Base-by-base conservation (phyloP, 176 grass and related monocot genomes). In the Chloris gayana region DNA sequence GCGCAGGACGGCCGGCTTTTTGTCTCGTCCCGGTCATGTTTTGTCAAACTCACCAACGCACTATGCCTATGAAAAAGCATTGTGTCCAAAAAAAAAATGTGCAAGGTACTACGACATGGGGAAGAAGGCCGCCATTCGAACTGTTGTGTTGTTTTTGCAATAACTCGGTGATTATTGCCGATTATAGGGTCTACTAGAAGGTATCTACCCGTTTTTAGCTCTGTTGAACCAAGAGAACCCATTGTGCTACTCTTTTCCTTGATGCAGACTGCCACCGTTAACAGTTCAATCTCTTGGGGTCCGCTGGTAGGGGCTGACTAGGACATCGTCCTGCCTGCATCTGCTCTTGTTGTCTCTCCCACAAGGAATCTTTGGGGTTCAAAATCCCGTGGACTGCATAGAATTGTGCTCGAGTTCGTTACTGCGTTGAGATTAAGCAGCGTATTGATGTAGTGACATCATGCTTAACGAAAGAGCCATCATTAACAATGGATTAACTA, bases 11-110 rank as follows among this genome's bases (percentile, higher is more conserved):
- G 67, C 70, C 25, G 32, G 53, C 64, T 70, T 84, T 78, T 88
- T 76, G 82, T 84, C 74, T 41, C 74, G 53, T 80, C 76, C 77
- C 26, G 83, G 72, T 33, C 47, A 50, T 50, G 15, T 18, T 50
- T 18, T 44, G 41, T 44, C 41, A 12, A 12, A 44, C 9, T 44
- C 9, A 10, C 41, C 41, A 44, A 11, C 6, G 41, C 6, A 10
- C 41, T 12, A 44, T 44, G 41, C 41, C 1, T 17, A 58, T 24
- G 22, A 58, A 59, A 59, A 25, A 12, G 2, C 15, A 59, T 59
- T 59, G 1, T 12, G n/a, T 26, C 5, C 5, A 35, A 35, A 19
- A 12, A 58, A 25, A 59, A 25, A 26, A 24, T 11, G 22, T 58
- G 21, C 7, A 24, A 24, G 53, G 53, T 25, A n/a, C 7, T 25